Base-by-base conservation (phyloP, 805 yeast species). In the Candida quercuum region DNA sequence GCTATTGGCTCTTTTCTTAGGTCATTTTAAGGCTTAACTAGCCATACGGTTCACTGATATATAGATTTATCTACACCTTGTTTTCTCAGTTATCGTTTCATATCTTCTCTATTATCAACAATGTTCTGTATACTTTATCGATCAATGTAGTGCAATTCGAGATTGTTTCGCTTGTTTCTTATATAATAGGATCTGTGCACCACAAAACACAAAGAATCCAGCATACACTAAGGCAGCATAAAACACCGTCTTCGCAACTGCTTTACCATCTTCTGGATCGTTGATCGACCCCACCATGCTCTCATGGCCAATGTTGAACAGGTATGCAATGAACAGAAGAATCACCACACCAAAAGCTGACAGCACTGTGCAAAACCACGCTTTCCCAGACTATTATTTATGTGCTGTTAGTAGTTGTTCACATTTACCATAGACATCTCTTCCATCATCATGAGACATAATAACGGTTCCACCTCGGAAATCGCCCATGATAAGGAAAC, bases 341-440 rank as follows among this genome's bases (percentile, higher is more conserved):
- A 91, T 93, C 32, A 87, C 82, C 24, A 91, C 79, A 41, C 94
- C 99, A 60, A 91, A 91, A 13, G 93, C 88, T 35, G 97, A 88
- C 32, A 93, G 70, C 29, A 91, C 74, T 32, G 98, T 91, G 60
- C 99, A 91, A 61, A 86, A 87, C 86, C 95, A 91, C 18, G 99
- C 98, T 55, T 86, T 81, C 20, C 79, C 85, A 34, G 93, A 67
- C 84, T 79, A 39, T 22, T 16, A 25, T 23, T 12, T 7, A 3
- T 10, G 24, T 13, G 12, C 6, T 28, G 38, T 36, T 41, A 41
- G 44, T 26, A 18, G 13, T 22, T n/a, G 10, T 10, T 23, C 24
- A 23, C 21, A 8, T 20, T n/a, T 7, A 18, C 14, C 23, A 10
- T 20, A 22, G 11, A 22, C 24, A 22, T 22, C 24, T 22, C 24